Evolutionary conservation across 192 early-diverging fungal species (phyloP).

Genomic region (Entomortierella chlamydospora): DNA sequence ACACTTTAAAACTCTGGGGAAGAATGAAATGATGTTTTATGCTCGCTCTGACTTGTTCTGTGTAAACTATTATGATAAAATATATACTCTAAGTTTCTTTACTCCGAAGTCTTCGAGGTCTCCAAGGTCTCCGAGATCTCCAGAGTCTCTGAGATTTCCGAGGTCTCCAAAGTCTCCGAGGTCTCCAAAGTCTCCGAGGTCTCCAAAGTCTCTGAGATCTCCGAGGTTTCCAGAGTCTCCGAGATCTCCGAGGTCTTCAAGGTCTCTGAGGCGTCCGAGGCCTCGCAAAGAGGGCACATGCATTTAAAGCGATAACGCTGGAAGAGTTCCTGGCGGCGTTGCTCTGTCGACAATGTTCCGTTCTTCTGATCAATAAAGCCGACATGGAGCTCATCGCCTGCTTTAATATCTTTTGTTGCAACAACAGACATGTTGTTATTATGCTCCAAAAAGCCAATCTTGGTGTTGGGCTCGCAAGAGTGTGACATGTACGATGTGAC

Average conservation of each 20-base stretch:
- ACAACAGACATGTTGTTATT: constrained; percentile 67
- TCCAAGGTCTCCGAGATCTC: no score
- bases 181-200: no score
- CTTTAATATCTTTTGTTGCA: constrained; percentile 68
- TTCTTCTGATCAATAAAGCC: constrained; percentile 65
- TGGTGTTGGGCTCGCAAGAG: constrained; percentile 69
- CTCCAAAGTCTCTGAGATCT: no score
- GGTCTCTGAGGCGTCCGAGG: constrained; percentile 5
- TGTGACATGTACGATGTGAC: constrained; percentile 79
- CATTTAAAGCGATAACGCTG: constrained; percentile 70
- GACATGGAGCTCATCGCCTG: constrained; percentile 76
- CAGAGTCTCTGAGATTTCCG: no score
- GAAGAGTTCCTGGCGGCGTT: constrained; percentile 70
- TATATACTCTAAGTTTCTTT: background rate
- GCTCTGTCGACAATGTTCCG: constrained; percentile 53
- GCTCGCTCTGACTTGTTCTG: background rate
- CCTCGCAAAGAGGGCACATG: constrained; percentile 65
- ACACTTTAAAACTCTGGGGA: no score
- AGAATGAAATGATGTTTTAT: no score
- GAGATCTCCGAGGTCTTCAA: no score
- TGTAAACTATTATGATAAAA: background rate
- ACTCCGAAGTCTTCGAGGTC: no score
- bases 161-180: no score
- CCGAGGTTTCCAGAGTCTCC: no score
- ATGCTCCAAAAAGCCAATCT: constrained; percentile 65